A percentile compares a stretch with the other conserved stretches of the same genome.
phyloP scores from a whole-genome alignment of 257 asterid genomes.

The Nicotiana otophora region DNA sequence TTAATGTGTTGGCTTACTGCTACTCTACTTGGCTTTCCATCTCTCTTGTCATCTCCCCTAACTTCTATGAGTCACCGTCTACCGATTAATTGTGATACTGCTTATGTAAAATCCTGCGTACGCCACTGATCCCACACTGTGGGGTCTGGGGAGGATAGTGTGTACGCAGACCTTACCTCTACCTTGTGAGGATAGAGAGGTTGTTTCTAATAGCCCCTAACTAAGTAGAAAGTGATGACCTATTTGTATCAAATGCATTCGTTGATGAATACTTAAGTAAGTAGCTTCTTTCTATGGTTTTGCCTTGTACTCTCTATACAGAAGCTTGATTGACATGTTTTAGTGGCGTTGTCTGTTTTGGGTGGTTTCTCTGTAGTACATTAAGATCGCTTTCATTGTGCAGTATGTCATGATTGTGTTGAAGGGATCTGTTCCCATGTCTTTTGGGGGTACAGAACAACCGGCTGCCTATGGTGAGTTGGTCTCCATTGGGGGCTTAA shows the following conservation, averaged over 20 bases:
- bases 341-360: neutral
- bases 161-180: too few species aligned
- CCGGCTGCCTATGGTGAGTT: constrained; percentile 91
- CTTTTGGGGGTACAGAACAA: constrained; percentile 90
- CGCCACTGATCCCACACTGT: too few species aligned
- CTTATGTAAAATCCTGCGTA: too few species aligned
- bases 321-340: neutral
- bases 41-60: too few species aligned
- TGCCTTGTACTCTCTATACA: neutral
- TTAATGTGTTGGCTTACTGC: too few species aligned
- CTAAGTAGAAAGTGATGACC: too few species aligned
- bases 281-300: neutral
- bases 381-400: constrained; percentile 7
- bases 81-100: too few species aligned
- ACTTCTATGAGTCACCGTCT: too few species aligned
- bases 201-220: too few species aligned
- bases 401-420: constrained; percentile 94
- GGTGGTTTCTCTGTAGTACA: neutral
- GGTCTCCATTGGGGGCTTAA: constrained; percentile 83
- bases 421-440: constrained; percentile 91
- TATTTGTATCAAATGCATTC: neutral
- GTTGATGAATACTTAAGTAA: neutral
- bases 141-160: too few species aligned
- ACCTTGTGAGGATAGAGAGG: too few species aligned
- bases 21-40: too few species aligned